These are phyloP conservation scores for Cytospora chrysosperma DNA, from an alignment of 2,329 filamentous ascomycete species.

Conservation along the genomic window DNA sequence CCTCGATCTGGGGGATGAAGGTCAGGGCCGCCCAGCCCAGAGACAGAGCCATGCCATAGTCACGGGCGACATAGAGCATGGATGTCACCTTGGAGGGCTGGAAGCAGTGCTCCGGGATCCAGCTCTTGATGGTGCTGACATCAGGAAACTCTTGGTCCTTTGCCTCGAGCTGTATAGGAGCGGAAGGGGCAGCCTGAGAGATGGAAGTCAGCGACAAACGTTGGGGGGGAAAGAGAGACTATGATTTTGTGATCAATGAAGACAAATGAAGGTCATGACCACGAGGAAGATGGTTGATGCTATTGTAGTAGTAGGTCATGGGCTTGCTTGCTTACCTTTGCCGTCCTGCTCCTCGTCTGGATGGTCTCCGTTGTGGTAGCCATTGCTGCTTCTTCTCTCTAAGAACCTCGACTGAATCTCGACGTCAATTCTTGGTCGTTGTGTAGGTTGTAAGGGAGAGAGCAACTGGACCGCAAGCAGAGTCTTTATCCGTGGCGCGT, in stretches of 20 bases:
- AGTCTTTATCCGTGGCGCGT: background rate
- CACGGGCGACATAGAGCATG: slow-evolving; percentile 56
- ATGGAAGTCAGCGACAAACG: background rate
- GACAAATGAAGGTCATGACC: background rate
- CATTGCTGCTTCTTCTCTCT: slow-evolving; percentile 10
- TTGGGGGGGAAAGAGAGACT: no score
- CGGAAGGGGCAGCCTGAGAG: slow-evolving; percentile 9
- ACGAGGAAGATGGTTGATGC: no score
- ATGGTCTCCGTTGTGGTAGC: slow-evolving; percentile 18
- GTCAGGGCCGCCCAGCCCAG: slow-evolving; percentile 52
- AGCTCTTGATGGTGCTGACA: slow-evolving; percentile 48
- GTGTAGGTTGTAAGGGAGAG: background rate
- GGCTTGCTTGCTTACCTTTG: slow-evolving; percentile 22
- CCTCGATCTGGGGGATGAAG: slow-evolving; percentile 52
- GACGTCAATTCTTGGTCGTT: slow-evolving; percentile 6
- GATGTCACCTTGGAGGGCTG: slow-evolving; percentile 52
- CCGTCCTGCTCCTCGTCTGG: slow-evolving; percentile 23
- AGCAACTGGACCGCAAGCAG: background rate
- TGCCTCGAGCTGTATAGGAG: slow-evolving; percentile 17
- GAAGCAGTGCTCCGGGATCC: slow-evolving; percentile 63
- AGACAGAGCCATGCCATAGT: slow-evolving; percentile 48
- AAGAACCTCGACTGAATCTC: background rate
- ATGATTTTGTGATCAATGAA: background rate
- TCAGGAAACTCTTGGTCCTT: slow-evolving; percentile 40
- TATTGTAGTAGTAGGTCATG: no score